Evolutionary conservation across 192 early-diverging fungal genomes (phyloP).

Genomic region (Coemansia sp.): DNA sequence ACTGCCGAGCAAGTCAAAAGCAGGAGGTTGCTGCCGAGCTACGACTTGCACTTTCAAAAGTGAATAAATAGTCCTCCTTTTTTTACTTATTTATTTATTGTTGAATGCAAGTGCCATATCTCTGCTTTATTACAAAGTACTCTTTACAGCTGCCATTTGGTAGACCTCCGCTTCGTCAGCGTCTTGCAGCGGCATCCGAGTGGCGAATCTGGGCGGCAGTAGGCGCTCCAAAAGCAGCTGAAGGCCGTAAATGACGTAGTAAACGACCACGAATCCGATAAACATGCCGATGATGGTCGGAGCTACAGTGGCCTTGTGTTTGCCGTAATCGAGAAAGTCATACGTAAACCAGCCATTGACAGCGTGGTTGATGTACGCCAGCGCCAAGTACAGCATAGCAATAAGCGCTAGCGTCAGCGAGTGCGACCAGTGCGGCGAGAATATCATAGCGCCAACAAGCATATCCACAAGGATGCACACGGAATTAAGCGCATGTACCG

Average conservation of each 20-base stretch:
- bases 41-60: constrained; percentile 81
- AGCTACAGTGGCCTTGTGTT: constrained; percentile 13
- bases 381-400: constrained; percentile 26
- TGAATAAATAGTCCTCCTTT: background rate
- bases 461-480: constrained; percentile 27
- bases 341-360: constrained; percentile 46
- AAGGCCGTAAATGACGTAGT: constrained; percentile 33
- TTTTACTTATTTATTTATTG: background rate
- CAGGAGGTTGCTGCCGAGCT: constrained; percentile 74
- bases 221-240: constrained; percentile 28
- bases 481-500: constrained; percentile 39
- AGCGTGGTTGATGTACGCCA: constrained; percentile 40
- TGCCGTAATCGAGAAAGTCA: constrained; percentile 40
- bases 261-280: constrained; percentile 19
- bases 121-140: too few species aligned
- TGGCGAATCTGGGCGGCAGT: constrained; percentile 14
- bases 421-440: constrained; percentile 47
- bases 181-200: background rate
- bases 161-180: background rate
- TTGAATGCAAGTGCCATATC: too few species aligned
- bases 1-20: constrained; percentile 60
- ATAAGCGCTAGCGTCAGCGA: constrained; percentile 17
- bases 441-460: constrained; percentile 26
- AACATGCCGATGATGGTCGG: constrained; percentile 20
- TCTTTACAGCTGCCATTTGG: background rate